A percentile compares a stretch with the other conserved stretches of the same genome.
phyloP scores from a whole-genome alignment of 306 rosid species.

The Astragalus membranaceus region DNA sequence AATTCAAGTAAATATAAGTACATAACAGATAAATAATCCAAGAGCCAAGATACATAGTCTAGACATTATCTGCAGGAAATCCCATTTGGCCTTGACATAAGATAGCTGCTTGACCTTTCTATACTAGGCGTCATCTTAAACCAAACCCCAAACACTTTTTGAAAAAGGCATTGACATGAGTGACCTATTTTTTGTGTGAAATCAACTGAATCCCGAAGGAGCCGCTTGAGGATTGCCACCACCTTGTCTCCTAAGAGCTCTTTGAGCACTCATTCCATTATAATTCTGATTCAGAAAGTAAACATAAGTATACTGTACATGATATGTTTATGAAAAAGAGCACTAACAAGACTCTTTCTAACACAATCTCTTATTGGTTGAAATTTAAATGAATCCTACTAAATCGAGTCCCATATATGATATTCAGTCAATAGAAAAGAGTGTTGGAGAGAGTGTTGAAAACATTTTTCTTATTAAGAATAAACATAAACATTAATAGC shows the following conservation, averaged over 20 bases:
- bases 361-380: too few relatives aligned
- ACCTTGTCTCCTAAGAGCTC: conserved; percentile 51
- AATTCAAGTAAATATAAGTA: background rate
- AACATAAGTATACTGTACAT: conserved; percentile 3
- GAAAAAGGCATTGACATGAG: conserved; percentile 16
- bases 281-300: conserved; percentile 47
- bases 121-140: background rate
- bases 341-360: too few relatives aligned
- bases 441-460: too few relatives aligned
- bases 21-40: background rate
- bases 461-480: too few relatives aligned
- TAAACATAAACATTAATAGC: background rate
- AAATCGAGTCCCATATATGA: too few relatives aligned
- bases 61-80: background rate
- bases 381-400: too few relatives aligned
- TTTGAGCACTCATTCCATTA: conserved; percentile 64
- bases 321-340: background rate
- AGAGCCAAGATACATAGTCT: background rate
- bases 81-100: background rate
- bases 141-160: conserved; percentile 19
- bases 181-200: conserved; percentile 4
- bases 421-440: too few relatives aligned
- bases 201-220: conserved; percentile 72
- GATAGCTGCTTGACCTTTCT: conserved; percentile 6
- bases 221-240: conserved; percentile 66